phyloP scores from a whole-genome alignment of 345 rosid species.

The Carallia pectinifolia region DNA sequence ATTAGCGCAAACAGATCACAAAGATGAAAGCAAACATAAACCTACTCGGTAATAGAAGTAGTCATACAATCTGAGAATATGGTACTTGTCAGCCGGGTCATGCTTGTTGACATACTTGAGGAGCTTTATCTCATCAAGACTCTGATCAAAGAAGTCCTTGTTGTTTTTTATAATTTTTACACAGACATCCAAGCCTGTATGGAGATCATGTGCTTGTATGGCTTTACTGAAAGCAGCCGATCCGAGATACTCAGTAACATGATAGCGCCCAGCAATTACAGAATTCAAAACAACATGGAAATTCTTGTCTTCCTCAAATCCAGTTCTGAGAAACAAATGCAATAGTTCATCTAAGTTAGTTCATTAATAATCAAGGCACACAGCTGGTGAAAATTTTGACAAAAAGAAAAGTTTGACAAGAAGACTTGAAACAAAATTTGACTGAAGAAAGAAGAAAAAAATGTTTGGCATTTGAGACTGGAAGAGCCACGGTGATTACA shows the following conservation, averaged over 20 bases:
- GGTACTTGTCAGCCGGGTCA: constrained; percentile 96
- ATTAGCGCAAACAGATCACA: constrained; percentile 2
- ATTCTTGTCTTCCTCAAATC: constrained; percentile 99
- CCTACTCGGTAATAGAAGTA: constrained; percentile 96
- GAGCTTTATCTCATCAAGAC: constrained; percentile 98
- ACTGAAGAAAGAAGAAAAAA: background rate
- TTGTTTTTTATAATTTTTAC: constrained; percentile 97
- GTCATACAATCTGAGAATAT: constrained; percentile 93
- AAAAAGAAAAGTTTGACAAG: constrained; percentile 3
- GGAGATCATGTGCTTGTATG: constrained; percentile 98
- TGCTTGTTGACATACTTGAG: constrained; percentile 97
- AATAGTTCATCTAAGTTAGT: constrained; percentile 17
- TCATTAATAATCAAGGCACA: constrained; percentile 15
- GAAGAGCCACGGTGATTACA: background rate
- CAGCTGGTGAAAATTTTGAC: constrained; percentile 1
- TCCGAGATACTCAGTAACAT: constrained; percentile 98
- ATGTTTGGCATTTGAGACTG: background rate
- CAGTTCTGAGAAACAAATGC: constrained; percentile 66
- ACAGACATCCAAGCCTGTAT: constrained; percentile 98
- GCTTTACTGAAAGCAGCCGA: constrained; percentile 99
- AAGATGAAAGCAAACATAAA: constrained; percentile 13
- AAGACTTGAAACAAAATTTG: background rate
- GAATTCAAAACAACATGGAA: constrained; percentile 94
- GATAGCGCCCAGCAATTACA: constrained; percentile 94
- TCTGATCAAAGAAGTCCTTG: constrained; percentile 99